Base-by-base conservation (phyloP, 2,329 filamentous ascomycete species). In the Fusarium sp. region DNA sequence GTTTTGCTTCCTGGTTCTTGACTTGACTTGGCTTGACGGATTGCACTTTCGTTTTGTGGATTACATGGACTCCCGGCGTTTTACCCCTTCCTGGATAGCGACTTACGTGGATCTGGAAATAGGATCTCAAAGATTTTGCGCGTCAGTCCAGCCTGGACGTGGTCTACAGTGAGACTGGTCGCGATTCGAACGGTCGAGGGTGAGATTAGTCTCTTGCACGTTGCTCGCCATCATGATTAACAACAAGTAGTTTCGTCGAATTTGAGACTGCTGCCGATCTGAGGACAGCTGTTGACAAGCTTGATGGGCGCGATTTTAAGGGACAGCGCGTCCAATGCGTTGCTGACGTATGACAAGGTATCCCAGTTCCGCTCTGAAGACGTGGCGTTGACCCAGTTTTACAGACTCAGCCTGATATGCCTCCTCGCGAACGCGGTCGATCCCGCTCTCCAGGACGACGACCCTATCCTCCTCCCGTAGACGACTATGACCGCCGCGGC, bases 51-150 rank as follows among this genome's bases (percentile, higher is more conserved):
- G 71, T 74, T 69, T 70, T 69, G 63, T 71, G 74, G 71, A 74
- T 71, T 70, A 67, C 68, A 69, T 75, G 71, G 70, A 71, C 68
- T 67, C 57, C 66, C 70, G 67, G 65, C 67, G 56, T 66, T 70
- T 57, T 36, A 59, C 67, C 72, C 70, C 61, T 71, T 75, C 80
- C 83, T 81, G 80, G 84, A 86, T 76, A 80, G 77, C 85, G 80
- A 93, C 91, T 93, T 91, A 95, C 90, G 84, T 85, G 86, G 85
- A 86, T 79, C 84, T 88, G 84, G 84, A 82, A 88, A 80, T 93
- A 99, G 95, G 95, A 99, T 79, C 88, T 99, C 50, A 99, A 99
- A 91, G 95, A 99, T 78, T 99, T 99, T 80, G 95, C 95, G 63
- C 93, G 95, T 75, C 92, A 96, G 78, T 96, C 94, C 77, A 93